These are phyloP conservation scores for Mycena filopes DNA, from an alignment of 768 basidiomycete genomes.

Conservation along the genomic window DNA sequence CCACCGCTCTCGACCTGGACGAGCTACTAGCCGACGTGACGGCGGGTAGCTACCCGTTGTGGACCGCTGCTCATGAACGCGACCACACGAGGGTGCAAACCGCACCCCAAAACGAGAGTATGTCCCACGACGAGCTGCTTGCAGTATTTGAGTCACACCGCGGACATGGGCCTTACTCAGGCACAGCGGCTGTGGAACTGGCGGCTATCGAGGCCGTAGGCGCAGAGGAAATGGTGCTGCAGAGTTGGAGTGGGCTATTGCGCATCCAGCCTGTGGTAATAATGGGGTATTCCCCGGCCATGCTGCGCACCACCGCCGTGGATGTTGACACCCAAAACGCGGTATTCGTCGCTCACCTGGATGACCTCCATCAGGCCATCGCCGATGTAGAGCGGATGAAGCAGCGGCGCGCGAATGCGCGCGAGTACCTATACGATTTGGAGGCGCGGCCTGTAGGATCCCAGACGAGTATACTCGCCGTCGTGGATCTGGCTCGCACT, in stretches of 20 bases:
- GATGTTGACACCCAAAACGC: background rate
- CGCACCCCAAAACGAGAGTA: background rate
- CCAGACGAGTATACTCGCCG: background rate
- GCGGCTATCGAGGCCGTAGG: background rate
- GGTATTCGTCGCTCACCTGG: background rate
- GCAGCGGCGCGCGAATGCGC: background rate
- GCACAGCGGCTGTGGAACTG: too few species aligned
- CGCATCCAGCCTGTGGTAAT: background rate
- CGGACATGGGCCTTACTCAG: background rate
- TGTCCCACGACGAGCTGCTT: background rate
- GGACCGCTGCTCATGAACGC: background rate
- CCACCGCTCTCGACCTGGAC: background rate
- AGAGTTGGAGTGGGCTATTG: background rate
- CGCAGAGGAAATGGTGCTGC: background rate
- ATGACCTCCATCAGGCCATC: background rate
- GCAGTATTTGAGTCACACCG: background rate
- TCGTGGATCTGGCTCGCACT: background rate
- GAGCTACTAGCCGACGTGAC: background rate
- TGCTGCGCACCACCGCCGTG: background rate
- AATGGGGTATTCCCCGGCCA: background rate
- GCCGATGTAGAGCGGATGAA: background rate
- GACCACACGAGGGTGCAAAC: background rate
- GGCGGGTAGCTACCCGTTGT: background rate
- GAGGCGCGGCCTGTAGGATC: background rate
- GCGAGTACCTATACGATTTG: background rate